These are phyloP conservation scores for Pythium sukuiense DNA, from an alignment of 352 stramenopile genomes.

Conservation along the genomic window DNA sequence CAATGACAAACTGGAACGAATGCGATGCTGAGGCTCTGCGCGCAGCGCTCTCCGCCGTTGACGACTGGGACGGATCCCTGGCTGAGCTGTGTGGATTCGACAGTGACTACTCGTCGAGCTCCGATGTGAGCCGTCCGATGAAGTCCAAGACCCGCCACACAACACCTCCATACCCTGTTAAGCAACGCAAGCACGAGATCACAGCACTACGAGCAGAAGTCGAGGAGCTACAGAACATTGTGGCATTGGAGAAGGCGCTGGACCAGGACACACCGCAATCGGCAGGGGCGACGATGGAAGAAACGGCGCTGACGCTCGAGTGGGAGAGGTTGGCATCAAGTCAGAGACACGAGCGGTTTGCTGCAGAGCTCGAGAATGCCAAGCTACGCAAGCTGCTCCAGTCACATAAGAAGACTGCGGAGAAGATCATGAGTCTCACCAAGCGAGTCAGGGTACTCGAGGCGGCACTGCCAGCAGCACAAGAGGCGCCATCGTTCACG, in stretches of 20 bases:
- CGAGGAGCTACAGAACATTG: constrained; percentile 12
- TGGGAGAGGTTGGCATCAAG: constrained; percentile 11
- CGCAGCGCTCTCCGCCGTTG: not conserved
- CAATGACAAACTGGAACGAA: not conserved
- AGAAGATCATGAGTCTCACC: constrained; percentile 13
- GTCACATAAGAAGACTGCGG: constrained; percentile 11
- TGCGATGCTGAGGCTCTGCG: not conserved
- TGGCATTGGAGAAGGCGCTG: constrained; percentile 6
- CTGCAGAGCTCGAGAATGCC: constrained; percentile 14
- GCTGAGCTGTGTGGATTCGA: not conserved
- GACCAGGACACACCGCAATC: not conserved
- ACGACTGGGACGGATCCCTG: not conserved
- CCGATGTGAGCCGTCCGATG: not conserved
- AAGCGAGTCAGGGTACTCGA: constrained; percentile 10
- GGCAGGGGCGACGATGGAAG: constrained; percentile 11
- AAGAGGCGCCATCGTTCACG: not conserved
- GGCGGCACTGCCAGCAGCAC: not conserved
- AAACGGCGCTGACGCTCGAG: constrained; percentile 2
- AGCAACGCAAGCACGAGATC: constrained; percentile 14
- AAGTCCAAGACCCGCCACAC: not conserved
- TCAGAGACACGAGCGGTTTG: constrained; percentile 13
- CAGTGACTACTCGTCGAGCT: not conserved
- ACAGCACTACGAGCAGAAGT: constrained; percentile 7
- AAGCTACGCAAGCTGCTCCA: constrained; percentile 13
- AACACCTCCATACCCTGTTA: constrained; percentile 2